Evolutionary conservation across 2,329 filamentous ascomycete species (phyloP).

Genomic region (Seiridium cupressi): DNA sequence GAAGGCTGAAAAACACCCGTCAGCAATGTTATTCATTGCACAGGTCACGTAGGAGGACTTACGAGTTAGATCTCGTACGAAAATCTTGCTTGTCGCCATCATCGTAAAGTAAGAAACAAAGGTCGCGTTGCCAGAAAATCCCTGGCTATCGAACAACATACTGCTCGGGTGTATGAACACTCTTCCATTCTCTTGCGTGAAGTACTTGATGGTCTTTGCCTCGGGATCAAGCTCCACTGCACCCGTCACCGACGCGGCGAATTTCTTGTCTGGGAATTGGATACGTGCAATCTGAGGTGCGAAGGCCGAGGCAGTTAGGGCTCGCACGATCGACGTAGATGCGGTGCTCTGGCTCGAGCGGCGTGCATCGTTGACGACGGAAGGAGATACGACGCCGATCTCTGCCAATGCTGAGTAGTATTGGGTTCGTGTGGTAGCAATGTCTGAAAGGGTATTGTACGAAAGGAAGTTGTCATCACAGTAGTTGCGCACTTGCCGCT

Average conservation of each 20-base stretch:
- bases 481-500: slow-evolving; percentile 68
- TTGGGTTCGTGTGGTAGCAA: slow-evolving; percentile 80
- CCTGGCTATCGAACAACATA: slow-evolving; percentile 79
- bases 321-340: slow-evolving; percentile 57
- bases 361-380: background rate
- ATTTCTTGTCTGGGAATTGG: slow-evolving; percentile 94
- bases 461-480: slow-evolving; percentile 86
- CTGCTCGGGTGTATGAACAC: slow-evolving; percentile 93
- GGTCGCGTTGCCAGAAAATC: slow-evolving; percentile 69
- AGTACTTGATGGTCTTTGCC: slow-evolving; percentile 89
- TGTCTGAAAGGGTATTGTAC: slow-evolving; percentile 80
- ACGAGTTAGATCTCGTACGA: slow-evolving; percentile 88
- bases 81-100: slow-evolving; percentile 89
- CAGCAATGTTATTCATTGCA: background rate
- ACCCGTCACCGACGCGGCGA: slow-evolving; percentile 80
- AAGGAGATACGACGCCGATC: slow-evolving; percentile 67
- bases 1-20: slow-evolving; percentile 56
- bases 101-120: slow-evolving; percentile 91
- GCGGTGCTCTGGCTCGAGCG: slow-evolving; percentile 10
- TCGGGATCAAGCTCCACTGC: slow-evolving; percentile 93
- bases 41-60: slow-evolving; percentile 33
- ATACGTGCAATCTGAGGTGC: slow-evolving; percentile 88
- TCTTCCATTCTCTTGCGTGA: slow-evolving; percentile 77
- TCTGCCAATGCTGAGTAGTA: slow-evolving; percentile 85
- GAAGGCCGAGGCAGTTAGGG: slow-evolving; percentile 71